Base-by-base conservation (phyloP, 1,284 basidiomycete genomes). In the Cutaneotrichosporon curvatum region DNA sequence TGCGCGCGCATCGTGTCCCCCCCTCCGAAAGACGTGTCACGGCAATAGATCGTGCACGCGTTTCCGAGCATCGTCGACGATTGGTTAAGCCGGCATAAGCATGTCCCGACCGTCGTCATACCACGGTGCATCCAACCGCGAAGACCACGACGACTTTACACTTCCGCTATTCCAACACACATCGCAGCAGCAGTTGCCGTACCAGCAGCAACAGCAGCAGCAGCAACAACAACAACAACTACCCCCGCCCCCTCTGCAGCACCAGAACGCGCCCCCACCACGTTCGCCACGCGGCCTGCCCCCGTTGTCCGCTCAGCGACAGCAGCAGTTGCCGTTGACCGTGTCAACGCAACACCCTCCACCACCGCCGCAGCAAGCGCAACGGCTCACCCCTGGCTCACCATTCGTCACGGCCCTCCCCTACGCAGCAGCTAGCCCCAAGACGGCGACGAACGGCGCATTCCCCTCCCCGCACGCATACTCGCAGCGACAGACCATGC, bases 91-190 rank as follows among this genome's bases (percentile, higher is more conserved):
- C n/a, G n/a, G n/a, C n/a, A n/a, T n/a, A n/a, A n/a, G n/a, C 16
- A 67, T 67, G 65, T 64, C 65, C 21, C 58, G 62, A 19, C 65
- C 65, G 33, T 50, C 57, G 45, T 65, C 65, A 28, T 58, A 58
- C 47, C 63, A 63, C 58, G 60, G 58, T 39, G 35, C 40, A 18
- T 8, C 45, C n/a, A 23, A 45, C 38, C 37, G 47, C 25, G 33
- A 44, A 32, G 51, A 53, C 35, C 51, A 60, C 43, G 55, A 56
- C 48, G 53, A 55, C 46, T 61, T 63, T 43, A 53, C 63, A 4
- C 58, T 67, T 0, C 65, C 65, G 0, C 51, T 65, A 14, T 67
- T 64, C 55, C 61, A 63, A 43, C 53, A 19, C 33, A 18, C 62
- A 57, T 25, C 60, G 40, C 36, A 44, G 28, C 33, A 34, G 28